A percentile compares a stretch with the other conserved stretches of the same genome.
Evolutionary conservation across 2,329 filamentous ascomycete genomes (phyloP).

Genomic region (Phialophora verrucosa): DNA sequence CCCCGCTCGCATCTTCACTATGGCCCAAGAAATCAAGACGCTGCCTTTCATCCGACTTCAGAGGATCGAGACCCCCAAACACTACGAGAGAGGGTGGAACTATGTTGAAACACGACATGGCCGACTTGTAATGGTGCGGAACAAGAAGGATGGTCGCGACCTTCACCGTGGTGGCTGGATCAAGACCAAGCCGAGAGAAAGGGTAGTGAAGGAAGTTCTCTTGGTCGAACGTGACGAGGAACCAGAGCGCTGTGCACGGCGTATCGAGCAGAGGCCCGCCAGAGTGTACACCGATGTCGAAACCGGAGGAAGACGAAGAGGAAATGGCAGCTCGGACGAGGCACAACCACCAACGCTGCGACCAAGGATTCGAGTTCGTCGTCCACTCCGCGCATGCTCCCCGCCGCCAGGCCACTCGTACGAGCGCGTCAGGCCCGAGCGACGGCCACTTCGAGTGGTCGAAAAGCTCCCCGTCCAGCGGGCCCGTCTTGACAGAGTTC

Average conservation of each 20-base stretch:
- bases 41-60: slow-evolving; percentile 4
- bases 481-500: background rate
- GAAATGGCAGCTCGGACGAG: background rate
- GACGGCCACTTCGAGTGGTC: background rate
- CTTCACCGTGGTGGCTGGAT: slow-evolving; percentile 7
- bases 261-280: background rate
- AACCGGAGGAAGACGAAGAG: background rate
- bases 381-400: slow-evolving; percentile 4
- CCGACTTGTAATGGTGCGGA: slow-evolving; percentile 8
- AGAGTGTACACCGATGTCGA: slow-evolving; percentile 7
- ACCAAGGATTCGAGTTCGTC: slow-evolving; percentile 12
- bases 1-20: slow-evolving; percentile 7
- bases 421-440: background rate
- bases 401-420: background rate
- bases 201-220: background rate
- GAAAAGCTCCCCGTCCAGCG: slow-evolving; percentile 12
- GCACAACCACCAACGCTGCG: background rate
- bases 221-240: background rate
- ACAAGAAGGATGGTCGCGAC: slow-evolving; percentile 5
- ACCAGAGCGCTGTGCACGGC: background rate
- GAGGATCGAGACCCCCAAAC: background rate
- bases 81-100: slow-evolving; percentile 11
- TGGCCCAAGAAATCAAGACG: background rate
- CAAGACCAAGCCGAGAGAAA: slow-evolving; percentile 4
- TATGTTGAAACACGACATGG: slow-evolving; percentile 9